Percentiles rank a stretch among this genome's conserved stretches.
phyloP scores from a whole-genome alignment of 164 flowering plant species.

The Brasenia schreberi region DNA sequence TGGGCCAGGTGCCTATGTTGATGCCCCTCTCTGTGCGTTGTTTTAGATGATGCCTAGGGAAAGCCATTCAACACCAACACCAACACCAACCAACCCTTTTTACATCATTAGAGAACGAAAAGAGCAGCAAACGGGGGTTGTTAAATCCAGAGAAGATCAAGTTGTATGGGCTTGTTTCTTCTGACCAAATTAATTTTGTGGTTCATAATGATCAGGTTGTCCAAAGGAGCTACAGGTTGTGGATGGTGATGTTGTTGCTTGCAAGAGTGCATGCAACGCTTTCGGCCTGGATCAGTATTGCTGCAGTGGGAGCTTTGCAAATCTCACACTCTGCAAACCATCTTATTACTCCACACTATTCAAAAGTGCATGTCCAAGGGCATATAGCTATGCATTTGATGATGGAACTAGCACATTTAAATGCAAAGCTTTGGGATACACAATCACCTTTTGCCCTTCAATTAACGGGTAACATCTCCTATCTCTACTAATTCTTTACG shows the following conservation, averaged over 20 bases:
- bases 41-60: too few species aligned
- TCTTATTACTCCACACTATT: conserved; percentile 56
- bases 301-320: conserved; percentile 69
- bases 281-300: conserved; percentile 73
- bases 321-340: conserved; percentile 58
- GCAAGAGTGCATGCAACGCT: conserved; percentile 79
- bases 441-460: conserved; percentile 61
- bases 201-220: conserved; percentile 30
- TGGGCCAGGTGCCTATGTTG: too few species aligned
- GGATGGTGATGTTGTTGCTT: conserved; percentile 43
- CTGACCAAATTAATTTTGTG: too few species aligned
- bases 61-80: too few species aligned
- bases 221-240: conserved; percentile 75
- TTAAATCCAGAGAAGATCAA: too few species aligned
- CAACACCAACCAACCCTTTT: too few species aligned
- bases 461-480: conserved; percentile 21
- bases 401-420: conserved; percentile 81
- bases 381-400: conserved; percentile 79
- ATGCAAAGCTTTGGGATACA: conserved; percentile 61
- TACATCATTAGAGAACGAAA: too few species aligned
- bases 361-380: conserved; percentile 73
- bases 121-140: too few species aligned
- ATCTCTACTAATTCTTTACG: neutral
- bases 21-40: too few species aligned
- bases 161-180: too few species aligned